Evolutionary conservation across 805 yeast genomes (phyloP).

Genomic region (Grigorovia jiainica): DNA sequence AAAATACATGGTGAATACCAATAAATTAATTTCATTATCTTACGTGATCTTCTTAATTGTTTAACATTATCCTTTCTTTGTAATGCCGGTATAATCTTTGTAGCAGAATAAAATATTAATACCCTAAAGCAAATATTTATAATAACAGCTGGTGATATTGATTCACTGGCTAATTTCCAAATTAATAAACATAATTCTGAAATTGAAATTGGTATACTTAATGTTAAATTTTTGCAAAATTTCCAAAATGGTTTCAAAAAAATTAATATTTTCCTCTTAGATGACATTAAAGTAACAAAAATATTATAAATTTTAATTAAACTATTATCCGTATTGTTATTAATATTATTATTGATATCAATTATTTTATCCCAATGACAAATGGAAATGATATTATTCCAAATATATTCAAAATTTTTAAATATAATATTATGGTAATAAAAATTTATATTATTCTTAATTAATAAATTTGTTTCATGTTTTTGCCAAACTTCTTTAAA

Average conservation of each 20-base stretch:
- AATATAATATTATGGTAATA: slow-evolving; percentile 22
- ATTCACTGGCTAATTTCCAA: slow-evolving; percentile 40
- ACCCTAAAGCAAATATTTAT: slow-evolving; percentile 79
- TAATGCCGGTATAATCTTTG: slow-evolving; percentile 82
- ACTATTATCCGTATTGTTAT: slow-evolving; percentile 1
- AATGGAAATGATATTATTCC: slow-evolving; percentile 21
- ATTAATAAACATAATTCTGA: slow-evolving; percentile 25
- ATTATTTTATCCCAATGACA: background rate
- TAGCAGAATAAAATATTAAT: slow-evolving; percentile 81
- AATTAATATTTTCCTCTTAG: background rate
- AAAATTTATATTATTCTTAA: slow-evolving; percentile 26
- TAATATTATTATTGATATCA: background rate
- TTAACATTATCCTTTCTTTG: slow-evolving; percentile 27
- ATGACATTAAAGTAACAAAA: background rate
- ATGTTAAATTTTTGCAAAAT: slow-evolving; percentile 21
- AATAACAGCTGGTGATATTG: slow-evolving; percentile 72
- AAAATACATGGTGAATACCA: slow-evolving; percentile 90
- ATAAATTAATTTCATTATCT: slow-evolving; percentile 50
- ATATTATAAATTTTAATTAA: slow-evolving; percentile 1
- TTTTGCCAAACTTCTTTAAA: slow-evolving; percentile 31
- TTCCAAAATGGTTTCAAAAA: slow-evolving; percentile 22
- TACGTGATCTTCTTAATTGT: slow-evolving; percentile 21
- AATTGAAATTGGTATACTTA: slow-evolving; percentile 25
- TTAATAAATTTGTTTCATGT: slow-evolving; percentile 26
- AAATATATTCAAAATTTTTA: slow-evolving; percentile 19